Evolutionary conservation across 2,329 filamentous ascomycete genomes (phyloP).

Genomic region (Aspergillus calidoustus): DNA sequence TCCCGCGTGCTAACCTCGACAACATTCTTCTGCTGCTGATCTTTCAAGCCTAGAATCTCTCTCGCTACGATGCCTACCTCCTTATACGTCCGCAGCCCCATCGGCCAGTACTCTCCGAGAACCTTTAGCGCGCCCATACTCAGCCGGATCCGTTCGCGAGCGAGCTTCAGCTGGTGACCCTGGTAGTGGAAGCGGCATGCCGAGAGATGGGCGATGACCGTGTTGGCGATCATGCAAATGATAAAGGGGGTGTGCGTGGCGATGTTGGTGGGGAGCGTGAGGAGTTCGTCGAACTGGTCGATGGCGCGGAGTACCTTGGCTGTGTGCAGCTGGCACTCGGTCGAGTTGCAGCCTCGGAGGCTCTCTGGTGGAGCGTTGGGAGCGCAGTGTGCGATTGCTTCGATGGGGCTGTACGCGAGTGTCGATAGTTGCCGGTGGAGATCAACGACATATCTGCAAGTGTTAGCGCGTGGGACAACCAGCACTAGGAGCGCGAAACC

Average conservation of each 20-base stretch:
- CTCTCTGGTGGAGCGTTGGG: conserved; percentile 23
- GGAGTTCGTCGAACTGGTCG: conserved; percentile 42
- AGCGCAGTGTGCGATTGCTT: conserved; percentile 43
- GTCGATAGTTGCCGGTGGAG: conserved; percentile 46
- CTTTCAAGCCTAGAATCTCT: conserved; percentile 28
- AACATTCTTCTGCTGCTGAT: not conserved
- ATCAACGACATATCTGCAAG: conserved; percentile 38
- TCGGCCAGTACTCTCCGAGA: conserved; percentile 41
- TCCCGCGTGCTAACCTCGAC: not conserved
- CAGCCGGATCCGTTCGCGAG: conserved; percentile 46
- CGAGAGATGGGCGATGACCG: conserved; percentile 63
- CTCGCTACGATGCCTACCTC: conserved; percentile 47
- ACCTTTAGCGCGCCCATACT: conserved; percentile 45
- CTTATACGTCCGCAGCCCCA: conserved; percentile 38
- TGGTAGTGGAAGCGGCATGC: conserved; percentile 44
- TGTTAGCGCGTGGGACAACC: not conserved
- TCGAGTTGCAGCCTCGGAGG: conserved; percentile 16
- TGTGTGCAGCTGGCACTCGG: conserved; percentile 43
- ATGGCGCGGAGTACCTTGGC: conserved; percentile 41
- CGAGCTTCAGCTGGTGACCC: conserved; percentile 35
- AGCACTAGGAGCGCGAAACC: no score
- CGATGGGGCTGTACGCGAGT: conserved; percentile 43
- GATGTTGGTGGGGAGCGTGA: conserved; percentile 41
- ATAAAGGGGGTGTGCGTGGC: conserved; percentile 46
- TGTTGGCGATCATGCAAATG: conserved; percentile 48